Conservation (phyloP, 768 basidiomycete species). For the Leucocoprinus leucothites region DNA sequence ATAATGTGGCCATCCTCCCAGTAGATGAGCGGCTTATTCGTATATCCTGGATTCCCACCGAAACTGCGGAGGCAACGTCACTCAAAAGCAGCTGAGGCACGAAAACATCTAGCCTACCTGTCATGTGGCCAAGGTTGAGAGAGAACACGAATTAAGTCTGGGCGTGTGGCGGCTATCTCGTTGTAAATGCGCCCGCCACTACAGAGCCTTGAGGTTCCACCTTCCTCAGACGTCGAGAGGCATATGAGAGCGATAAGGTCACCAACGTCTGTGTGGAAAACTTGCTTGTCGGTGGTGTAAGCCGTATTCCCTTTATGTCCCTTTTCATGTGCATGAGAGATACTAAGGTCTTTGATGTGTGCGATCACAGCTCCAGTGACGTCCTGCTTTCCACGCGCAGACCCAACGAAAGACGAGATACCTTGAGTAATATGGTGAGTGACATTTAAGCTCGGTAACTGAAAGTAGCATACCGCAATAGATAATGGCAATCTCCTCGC, state of each 20-base stretch:
- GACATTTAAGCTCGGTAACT: neutral
- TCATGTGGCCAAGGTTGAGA: slow-evolving; percentile 38
- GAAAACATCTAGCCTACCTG: slow-evolving; percentile 18
- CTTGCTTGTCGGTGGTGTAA: slow-evolving; percentile 48
- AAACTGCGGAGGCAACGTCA: slow-evolving; percentile 25
- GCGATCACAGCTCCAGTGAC: slow-evolving; percentile 35
- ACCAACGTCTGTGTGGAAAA: slow-evolving; percentile 45
- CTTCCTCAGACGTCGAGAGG: slow-evolving; percentile 38
- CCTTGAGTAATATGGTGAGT: neutral
- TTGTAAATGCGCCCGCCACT: slow-evolving; percentile 46
- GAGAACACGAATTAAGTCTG: slow-evolving; percentile 40
- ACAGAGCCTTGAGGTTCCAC: slow-evolving; percentile 42
- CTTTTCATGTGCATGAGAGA: slow-evolving; percentile 29
- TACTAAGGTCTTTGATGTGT: slow-evolving; percentile 41
- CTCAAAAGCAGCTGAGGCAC: neutral
- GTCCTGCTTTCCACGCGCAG: slow-evolving; percentile 15
- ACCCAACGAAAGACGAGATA: slow-evolving; percentile 21
- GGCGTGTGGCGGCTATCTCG: slow-evolving; percentile 42
- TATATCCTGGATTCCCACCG: slow-evolving; percentile 33
- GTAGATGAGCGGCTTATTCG: slow-evolving; percentile 36
- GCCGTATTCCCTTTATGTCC: slow-evolving; percentile 39
- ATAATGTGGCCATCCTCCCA: slow-evolving; percentile 36
- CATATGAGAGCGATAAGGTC: slow-evolving; percentile 44
- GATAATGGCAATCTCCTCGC: slow-evolving; percentile 36
- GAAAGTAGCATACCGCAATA: slow-evolving; percentile 30